Conservation (phyloP, 768 basidiomycete genomes). For the Termitomyces sp. region DNA sequence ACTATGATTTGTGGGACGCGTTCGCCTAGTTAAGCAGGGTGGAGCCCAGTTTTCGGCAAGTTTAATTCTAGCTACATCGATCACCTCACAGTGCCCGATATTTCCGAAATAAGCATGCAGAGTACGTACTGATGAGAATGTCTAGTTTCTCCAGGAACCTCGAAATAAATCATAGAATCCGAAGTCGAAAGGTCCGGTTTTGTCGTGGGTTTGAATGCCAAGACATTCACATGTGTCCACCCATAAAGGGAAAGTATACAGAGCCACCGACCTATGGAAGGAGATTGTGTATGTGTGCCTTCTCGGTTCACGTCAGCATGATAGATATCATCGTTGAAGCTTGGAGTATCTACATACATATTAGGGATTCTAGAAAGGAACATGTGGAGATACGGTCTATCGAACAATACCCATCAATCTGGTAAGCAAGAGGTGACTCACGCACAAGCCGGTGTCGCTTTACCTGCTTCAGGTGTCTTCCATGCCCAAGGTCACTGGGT, state of each 20-base stretch:
- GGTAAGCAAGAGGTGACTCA: background rate
- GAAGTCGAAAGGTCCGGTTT: background rate
- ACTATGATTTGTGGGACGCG: background rate
- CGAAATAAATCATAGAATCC: background rate
- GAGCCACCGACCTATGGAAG: background rate
- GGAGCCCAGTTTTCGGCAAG: background rate
- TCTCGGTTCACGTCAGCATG: background rate
- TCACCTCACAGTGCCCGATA: background rate
- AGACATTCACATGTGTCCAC: background rate
- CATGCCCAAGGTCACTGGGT: background rate
- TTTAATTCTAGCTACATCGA: background rate
- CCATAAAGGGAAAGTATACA: background rate
- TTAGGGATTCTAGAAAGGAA: background rate
- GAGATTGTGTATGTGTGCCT: background rate
- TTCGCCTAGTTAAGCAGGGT: background rate
- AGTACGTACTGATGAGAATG: background rate
- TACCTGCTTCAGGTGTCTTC: background rate
- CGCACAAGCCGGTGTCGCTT: background rate
- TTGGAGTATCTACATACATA: background rate
- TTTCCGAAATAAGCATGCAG: background rate
- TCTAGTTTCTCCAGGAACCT: background rate
- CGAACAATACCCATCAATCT: background rate
- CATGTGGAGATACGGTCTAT: too few relatives aligned
- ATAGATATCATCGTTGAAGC: background rate
- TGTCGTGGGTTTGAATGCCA: constrained; percentile 1